Evolutionary conservation across 331 rosid species (phyloP).

Genomic region (Telfairia occidentalis): DNA sequence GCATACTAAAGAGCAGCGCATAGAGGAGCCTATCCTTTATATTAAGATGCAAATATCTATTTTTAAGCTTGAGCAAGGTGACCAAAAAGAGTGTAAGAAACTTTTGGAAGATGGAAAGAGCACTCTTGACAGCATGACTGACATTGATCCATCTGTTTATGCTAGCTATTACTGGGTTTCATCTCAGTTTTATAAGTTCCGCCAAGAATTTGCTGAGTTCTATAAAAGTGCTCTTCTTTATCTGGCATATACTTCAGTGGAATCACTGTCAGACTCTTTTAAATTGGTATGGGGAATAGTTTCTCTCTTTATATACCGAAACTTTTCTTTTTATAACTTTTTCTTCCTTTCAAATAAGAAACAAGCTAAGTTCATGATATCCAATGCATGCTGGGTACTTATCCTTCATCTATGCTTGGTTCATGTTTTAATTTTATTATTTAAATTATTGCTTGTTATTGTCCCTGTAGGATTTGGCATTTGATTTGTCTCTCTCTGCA

Average conservation of each 20-base stretch:
- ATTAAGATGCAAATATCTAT: slow-evolving; percentile 85
- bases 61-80: slow-evolving; percentile 80
- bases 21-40: slow-evolving; percentile 83
- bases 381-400: background rate
- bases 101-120: slow-evolving; percentile 90
- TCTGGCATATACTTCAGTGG: slow-evolving; percentile 91
- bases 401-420: background rate
- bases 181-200: slow-evolving; percentile 71
- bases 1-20: slow-evolving; percentile 78
- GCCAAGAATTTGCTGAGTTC: slow-evolving; percentile 98
- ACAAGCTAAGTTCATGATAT: background rate
- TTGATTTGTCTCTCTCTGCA: slow-evolving; percentile 95
- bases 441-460: background rate
- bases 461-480: slow-evolving; percentile 72
- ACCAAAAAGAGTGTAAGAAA: slow-evolving; percentile 80
- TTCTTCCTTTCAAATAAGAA: background rate
- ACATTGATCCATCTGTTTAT: slow-evolving; percentile 91
- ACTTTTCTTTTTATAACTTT: background rate
- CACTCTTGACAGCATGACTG: slow-evolving; percentile 94
- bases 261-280: slow-evolving; percentile 89
- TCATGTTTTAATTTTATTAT: background rate
- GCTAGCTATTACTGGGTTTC: slow-evolving; percentile 96
- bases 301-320: background rate
- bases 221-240: slow-evolving; percentile 97
- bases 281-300: slow-evolving; percentile 54